Conservation (phyloP, 2,329 filamentous ascomycete species). For the Lojkania enalia region DNA sequence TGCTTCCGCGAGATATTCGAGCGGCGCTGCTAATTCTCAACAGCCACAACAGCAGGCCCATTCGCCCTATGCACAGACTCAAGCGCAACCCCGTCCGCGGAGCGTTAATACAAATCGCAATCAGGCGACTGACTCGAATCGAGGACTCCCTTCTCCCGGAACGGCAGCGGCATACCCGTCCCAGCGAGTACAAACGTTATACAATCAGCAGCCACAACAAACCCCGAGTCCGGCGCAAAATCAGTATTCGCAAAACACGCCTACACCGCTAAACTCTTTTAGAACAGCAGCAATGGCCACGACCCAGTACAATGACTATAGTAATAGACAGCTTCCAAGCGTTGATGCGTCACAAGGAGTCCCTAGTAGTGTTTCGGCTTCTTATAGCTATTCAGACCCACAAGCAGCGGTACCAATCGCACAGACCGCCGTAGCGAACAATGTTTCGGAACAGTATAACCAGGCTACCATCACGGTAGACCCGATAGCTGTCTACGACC, state of each 20-base stretch:
- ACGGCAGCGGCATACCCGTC: conserved; percentile 28
- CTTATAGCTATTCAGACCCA: conserved; percentile 25
- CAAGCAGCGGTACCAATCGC: conserved; percentile 19
- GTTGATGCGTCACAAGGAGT: conserved; percentile 22
- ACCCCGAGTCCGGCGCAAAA: conserved; percentile 32
- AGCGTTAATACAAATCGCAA: conserved; percentile 32
- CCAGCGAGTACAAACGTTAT: conserved; percentile 26
- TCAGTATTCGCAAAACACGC: conserved; percentile 26
- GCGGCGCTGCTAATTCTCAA: conserved; percentile 20
- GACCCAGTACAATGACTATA: conserved; percentile 27
- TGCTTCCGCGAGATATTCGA: conserved; percentile 23
- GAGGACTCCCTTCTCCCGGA: conserved; percentile 28
- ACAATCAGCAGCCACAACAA: conserved; percentile 33
- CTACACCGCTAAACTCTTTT: conserved; percentile 13
- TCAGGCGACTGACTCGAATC: conserved; percentile 19
- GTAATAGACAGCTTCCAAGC: conserved; percentile 24
- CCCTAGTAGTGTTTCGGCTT: conserved; percentile 15
- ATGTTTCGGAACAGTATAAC: conserved; percentile 24
- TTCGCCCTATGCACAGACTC: conserved; percentile 25
- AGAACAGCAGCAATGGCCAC: conserved; percentile 17
- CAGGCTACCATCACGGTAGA: conserved; percentile 52
- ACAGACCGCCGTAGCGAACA: conserved; percentile 21
- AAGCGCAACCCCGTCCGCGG: conserved; percentile 29
- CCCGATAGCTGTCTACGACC: conserved; percentile 58
- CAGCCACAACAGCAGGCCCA: conserved; percentile 10